Evolutionary conservation across 768 basidiomycete genomes (phyloP).

Genomic region (Agrocybe chaxingu): DNA sequence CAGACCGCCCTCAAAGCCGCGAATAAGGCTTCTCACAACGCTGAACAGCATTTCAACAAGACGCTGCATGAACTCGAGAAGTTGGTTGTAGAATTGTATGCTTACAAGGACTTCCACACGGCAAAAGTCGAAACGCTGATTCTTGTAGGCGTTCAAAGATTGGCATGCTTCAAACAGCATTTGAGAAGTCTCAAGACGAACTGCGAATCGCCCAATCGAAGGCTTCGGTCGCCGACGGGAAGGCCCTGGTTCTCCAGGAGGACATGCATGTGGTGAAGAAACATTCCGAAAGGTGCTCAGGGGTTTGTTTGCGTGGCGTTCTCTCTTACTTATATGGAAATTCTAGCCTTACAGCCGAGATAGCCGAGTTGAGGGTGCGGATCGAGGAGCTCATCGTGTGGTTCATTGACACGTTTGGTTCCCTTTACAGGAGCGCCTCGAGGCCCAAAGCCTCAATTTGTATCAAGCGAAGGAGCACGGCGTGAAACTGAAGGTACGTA

Average conservation of each 20-base stretch:
- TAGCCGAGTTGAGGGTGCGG: conserved; percentile 8
- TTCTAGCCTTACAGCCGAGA: neutral
- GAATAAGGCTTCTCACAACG: neutral
- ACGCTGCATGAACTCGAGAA: conserved; percentile 6
- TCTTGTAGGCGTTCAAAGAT: conserved; percentile 1
- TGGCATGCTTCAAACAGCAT: neutral
- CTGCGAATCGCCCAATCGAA: neutral
- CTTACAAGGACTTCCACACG: neutral
- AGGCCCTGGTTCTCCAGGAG: conserved; percentile 3
- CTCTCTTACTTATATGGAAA: no score
- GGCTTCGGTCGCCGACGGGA: neutral
- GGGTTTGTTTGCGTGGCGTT: no score
- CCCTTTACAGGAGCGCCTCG: conserved; percentile 12
- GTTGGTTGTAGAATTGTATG: conserved; percentile 7
- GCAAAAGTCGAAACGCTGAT: neutral
- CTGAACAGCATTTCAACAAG: neutral
- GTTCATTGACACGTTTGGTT: neutral
- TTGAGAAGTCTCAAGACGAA: neutral
- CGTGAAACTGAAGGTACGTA: neutral
- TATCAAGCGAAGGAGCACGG: conserved; percentile 18
- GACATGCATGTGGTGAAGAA: neutral
- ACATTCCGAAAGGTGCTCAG: neutral
- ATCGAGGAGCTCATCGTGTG: neutral
- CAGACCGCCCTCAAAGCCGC: conserved; percentile 1
- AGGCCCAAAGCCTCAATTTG: conserved; percentile 15